These are phyloP conservation scores for Penicillium turbatum DNA, from an alignment of 495 filamentous ascomycete species.

Conservation along the genomic window DNA sequence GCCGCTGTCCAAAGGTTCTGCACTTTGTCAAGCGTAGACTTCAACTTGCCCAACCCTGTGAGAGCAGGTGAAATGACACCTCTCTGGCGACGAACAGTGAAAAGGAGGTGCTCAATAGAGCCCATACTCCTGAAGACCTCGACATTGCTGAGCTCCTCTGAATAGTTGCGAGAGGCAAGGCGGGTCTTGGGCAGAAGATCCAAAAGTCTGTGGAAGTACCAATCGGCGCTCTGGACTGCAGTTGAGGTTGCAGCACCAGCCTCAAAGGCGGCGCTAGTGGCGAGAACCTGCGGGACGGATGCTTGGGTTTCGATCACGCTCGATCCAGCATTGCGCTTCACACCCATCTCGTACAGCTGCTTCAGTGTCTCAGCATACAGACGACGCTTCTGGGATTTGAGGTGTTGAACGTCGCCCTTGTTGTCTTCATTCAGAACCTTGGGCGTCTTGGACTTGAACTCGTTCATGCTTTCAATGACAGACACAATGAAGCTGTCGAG, in stretches of 20 bases:
- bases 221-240: constrained; percentile 48
- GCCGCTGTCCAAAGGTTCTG: constrained; percentile 40
- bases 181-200: constrained; percentile 66
- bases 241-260: constrained; percentile 15
- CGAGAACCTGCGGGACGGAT: constrained; percentile 63
- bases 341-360: constrained; percentile 78
- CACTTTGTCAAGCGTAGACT: constrained; percentile 35
- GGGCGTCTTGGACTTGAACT: constrained; percentile 78
- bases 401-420: constrained; percentile 71
- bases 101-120: constrained; percentile 75
- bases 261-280: constrained; percentile 41
- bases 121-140: constrained; percentile 75
- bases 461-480: constrained; percentile 61
- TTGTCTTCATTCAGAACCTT: constrained; percentile 73
- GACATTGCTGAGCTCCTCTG: constrained; percentile 72
- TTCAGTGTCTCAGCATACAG: constrained; percentile 84
- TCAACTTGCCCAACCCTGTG: constrained; percentile 34
- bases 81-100: constrained; percentile 65
- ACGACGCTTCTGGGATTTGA: constrained; percentile 87
- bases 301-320: constrained; percentile 67
- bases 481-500: constrained; percentile 63
- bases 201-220: constrained; percentile 73
- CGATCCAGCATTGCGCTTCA: constrained; percentile 70
- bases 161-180: constrained; percentile 62
- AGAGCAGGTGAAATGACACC: constrained; percentile 43